Evolutionary conservation across 331 rosid genomes (phyloP).

Genomic region (Saraca asoca): DNA sequence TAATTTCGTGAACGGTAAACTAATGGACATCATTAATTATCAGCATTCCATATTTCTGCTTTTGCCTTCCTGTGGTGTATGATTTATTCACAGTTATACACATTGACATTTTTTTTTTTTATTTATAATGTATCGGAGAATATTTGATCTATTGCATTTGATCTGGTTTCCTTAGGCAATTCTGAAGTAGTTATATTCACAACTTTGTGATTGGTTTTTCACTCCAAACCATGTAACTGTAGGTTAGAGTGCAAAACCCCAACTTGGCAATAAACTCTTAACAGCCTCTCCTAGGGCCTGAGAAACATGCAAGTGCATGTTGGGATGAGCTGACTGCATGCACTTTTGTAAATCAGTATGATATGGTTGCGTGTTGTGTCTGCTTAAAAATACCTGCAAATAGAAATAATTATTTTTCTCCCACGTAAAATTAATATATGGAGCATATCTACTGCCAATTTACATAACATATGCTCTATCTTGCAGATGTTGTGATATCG

Average conservation of each 20-base stretch:
- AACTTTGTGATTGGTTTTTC: not conserved
- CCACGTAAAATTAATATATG: not conserved
- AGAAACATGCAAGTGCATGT: not conserved
- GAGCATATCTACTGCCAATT: not conserved
- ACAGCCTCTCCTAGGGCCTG: not conserved
- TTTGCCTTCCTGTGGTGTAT: not conserved
- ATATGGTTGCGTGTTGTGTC: not conserved
- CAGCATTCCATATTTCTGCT: constrained; percentile 5
- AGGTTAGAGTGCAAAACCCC: constrained; percentile 2
- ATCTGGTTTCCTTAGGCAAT: constrained; percentile 7
- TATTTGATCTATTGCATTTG: not conserved
- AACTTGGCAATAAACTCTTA: constrained; percentile 11
- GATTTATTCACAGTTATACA: not conserved
- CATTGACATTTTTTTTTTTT: not conserved
- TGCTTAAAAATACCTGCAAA: not conserved
- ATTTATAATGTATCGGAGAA: not conserved
- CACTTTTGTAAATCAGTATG: constrained; percentile 1
- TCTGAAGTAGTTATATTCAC: constrained; percentile 1
- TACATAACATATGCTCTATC: constrained; percentile 12
- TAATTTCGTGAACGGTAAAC: constrained; percentile 15
- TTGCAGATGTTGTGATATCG: constrained; percentile 10
- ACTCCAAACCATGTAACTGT: constrained; percentile 2
- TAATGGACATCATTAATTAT: constrained; percentile 14
- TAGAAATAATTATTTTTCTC: not conserved
- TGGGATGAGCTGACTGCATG: constrained; percentile 4